Base-by-base conservation (phyloP, 352 stramenopile species). In the Globisporangium cystogenes region DNA sequence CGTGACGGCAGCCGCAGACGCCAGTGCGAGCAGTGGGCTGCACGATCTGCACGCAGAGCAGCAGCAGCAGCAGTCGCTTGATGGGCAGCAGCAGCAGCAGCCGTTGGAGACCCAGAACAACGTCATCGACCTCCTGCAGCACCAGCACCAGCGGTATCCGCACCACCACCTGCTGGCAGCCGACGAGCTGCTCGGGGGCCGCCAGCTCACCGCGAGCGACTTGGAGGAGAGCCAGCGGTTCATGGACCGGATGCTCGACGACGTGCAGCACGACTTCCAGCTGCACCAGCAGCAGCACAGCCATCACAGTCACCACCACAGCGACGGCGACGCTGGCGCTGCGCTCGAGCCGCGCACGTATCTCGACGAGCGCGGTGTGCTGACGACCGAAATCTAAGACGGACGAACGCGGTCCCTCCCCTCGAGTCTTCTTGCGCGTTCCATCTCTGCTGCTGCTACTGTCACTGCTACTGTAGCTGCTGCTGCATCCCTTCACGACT, bases 201-300 rank as follows among this genome's bases (percentile, higher is more conserved):
- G 76, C 8, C 51, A 65, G 24, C 66, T 88, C 39, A 74, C 74
- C 16, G 69, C 64, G 7, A 65, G 64, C 23, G 70, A 76, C 33
- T 55, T 80, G 52, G 80, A 90, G 24, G 80, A 90, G 64, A 87
- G 64, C 49, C 80, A 90, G 54, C 75, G 76, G 43, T 82, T 90
- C 55, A 85, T 90, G 80, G 80, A 90, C 51, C 74, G 69, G 29
- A 90, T 90, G 72, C 58, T 90, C 55, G 72, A 84, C 47, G 80
- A 88, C 48, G 73, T 87, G 64, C 73, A 72, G 1, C 68, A 71
- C 20, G 74, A 87, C 47, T 72, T 82, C 51, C 59, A 78, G 26
- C 49, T 82, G 5, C 59, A 39, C 16, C 15, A 23, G 12, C 24
- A 40, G 12, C 46, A 31, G 1, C 46, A 52, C 14, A 27, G 41